phyloP scores from a whole-genome alignment of 2,329 filamentous ascomycete species.

The Aureobasidium sp. region DNA sequence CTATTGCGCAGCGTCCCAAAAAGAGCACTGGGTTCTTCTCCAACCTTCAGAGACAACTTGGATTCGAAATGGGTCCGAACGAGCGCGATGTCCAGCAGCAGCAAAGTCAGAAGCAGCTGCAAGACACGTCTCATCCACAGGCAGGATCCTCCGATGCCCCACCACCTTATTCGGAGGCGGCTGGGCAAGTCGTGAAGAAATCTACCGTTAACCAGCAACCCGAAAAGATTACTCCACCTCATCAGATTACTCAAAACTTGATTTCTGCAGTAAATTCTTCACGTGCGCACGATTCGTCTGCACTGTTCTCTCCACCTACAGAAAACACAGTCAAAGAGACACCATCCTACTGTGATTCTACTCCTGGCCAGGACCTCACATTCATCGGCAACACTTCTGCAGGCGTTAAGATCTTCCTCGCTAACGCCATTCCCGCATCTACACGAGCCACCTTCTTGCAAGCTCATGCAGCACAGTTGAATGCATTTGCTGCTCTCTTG shows the following conservation, averaged over 20 bases:
- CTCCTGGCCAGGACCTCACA: slow-evolving; percentile 63
- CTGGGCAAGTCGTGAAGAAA: slow-evolving; percentile 17
- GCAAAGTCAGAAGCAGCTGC: slow-evolving; percentile 23
- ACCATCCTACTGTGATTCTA: slow-evolving; percentile 79
- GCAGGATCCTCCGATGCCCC: slow-evolving; percentile 22
- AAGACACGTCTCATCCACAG: not conserved
- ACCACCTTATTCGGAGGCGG: slow-evolving; percentile 26
- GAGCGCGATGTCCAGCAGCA: slow-evolving; percentile 26
- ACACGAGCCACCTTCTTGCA: slow-evolving; percentile 53
- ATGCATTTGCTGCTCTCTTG: slow-evolving; percentile 62
- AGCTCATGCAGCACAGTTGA: slow-evolving; percentile 55
- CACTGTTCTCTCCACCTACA: slow-evolving; percentile 64
- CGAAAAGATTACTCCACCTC: slow-evolving; percentile 34
- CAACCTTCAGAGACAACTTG: slow-evolving; percentile 59
- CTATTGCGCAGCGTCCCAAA: slow-evolving; percentile 14
- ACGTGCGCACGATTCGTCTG: slow-evolving; percentile 65
- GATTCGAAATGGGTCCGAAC: slow-evolving; percentile 51
- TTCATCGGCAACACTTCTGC: slow-evolving; percentile 63
- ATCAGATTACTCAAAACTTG: slow-evolving; percentile 59
- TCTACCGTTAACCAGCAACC: slow-evolving; percentile 24
- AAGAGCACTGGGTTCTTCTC: slow-evolving; percentile 58
- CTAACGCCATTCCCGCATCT: slow-evolving; percentile 43
- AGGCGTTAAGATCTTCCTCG: slow-evolving; percentile 67
- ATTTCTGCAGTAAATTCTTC: slow-evolving; percentile 72
- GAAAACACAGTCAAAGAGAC: slow-evolving; percentile 67